Conservation (phyloP, 1,284 basidiomycete genomes). For the Vanrija humicola region DNA sequence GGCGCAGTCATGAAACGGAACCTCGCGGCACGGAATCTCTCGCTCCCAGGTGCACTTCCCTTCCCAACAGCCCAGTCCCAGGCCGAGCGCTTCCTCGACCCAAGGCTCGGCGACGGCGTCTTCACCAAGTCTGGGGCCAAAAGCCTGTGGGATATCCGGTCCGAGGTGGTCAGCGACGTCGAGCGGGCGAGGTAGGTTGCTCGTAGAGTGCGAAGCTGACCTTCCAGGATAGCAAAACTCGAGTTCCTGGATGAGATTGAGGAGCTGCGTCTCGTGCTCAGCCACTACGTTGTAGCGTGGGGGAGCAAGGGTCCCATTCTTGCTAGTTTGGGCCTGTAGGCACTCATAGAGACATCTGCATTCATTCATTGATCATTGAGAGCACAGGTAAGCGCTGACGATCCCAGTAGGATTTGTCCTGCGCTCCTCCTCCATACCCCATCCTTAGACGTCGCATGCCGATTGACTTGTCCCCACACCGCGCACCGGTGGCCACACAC, state of each 20-base stretch:
- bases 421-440: too few species aligned
- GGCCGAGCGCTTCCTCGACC: slow-evolving; percentile 57
- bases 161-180: slow-evolving; percentile 53
- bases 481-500: too few species aligned
- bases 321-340: slow-evolving; percentile 5
- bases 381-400: too few species aligned
- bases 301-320: slow-evolving; percentile 44
- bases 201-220: not conserved
- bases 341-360: not conserved
- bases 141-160: slow-evolving; percentile 65
- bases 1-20: slow-evolving; percentile 84
- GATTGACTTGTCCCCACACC: too few species aligned
- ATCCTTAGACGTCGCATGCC: too few species aligned
- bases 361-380: too few species aligned
- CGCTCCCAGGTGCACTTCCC: slow-evolving; percentile 64
- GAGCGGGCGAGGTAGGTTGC: slow-evolving; percentile 62
- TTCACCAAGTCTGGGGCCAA: slow-evolving; percentile 59
- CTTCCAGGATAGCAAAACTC: slow-evolving; percentile 62
- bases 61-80: slow-evolving; percentile 61
- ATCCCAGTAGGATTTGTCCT: too few species aligned
- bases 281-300: slow-evolving; percentile 85
- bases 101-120: slow-evolving; percentile 30
- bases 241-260: slow-evolving; percentile 89
- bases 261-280: slow-evolving; percentile 79
- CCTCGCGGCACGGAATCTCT: slow-evolving; percentile 69